Base-by-base conservation (phyloP, 2,329 filamentous ascomycete species). In the Colletotrichum somersetense region DNA sequence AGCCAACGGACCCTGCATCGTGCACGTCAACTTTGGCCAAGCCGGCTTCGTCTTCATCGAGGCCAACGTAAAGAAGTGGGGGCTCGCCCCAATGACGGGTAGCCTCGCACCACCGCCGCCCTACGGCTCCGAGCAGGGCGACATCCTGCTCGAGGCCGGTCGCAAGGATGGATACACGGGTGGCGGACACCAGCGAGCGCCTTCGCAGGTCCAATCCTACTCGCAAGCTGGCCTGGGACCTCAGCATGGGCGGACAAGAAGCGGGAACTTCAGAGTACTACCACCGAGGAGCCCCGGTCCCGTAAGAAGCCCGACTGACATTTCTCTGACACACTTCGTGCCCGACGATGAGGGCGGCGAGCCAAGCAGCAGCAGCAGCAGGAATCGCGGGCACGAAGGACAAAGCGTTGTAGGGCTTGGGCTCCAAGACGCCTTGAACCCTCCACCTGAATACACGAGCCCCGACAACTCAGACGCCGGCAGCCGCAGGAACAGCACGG, bases 61-160 rank as follows among this genome's bases (percentile, higher is more conserved):
- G 83, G 96, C 96, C 74, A 99, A 99, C 78, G 96, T 99, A 73
- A 99, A 99, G 90, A 99, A 98, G 86, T 99, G 96, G 96, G 96
- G 96, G 2, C 86, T 99, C 67, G 96, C 96, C 59, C 96, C 96
- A 6, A 97, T 97, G 89, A 98, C 94, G 1, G 96, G 96, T 71
- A 97, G 94, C 78, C 87, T 99, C 72, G 96, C 96, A 38, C 96
- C 96, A 20, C 96, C 96, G 55, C 96, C 96, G 62, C 96, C 96
- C 1, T 99, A 99, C 79, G 96, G 96, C 59, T 97, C 94, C 74
- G 96, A 98, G 83, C 95, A 97, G 82, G 96, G 96, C 77, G 98
- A 95, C 79, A 98, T 99, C 76, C 86, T 99, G 38, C 89, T 99
- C 16, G 96, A 98, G 80, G 91, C 94, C 7, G 96, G 96, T 16